Base-by-base conservation (phyloP, 2,329 filamentous ascomycete species). In the Alternaria sp. region DNA sequence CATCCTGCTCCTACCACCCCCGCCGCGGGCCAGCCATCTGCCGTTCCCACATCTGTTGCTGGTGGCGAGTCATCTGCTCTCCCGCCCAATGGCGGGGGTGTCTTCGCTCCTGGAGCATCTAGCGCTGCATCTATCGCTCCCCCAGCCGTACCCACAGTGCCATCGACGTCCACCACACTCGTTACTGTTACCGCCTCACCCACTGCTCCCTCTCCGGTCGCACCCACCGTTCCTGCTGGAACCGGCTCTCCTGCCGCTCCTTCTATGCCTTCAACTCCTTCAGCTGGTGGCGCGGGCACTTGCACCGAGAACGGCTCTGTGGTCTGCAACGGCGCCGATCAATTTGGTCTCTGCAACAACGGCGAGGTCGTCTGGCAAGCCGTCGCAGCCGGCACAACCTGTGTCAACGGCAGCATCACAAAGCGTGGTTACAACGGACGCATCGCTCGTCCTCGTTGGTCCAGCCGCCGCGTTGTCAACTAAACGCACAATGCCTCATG, bases 331-430 rank as follows among this genome's bases (percentile, higher is more conserved):
- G 79, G 81, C 43, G 43, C 74, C 7, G 69, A 56, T 6, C 71
- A 81, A 57, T 84, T 82, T 53, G 82, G 81, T 32, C 70, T 84
- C 53, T 83, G 81, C 75, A 79, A 82, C 68, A 72, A 79, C 56
- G 82, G 82, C 59, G 63, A 70, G 5, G 77, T 83, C 3, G 73
- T 80, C 23, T 83, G 74, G 72, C 79, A 81, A 70, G 62, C 70
- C 11, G 81, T 84, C 11, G 81, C 83, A 5, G 68, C 79, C 8
- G 83, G 83, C 19, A 85, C 83, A 1, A 75, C 75, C 1, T 85
- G 83, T 72, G 62, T 63, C 55, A 78, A 82, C 63, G 82, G 82
- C 15, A 66, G 70, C 56, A 82, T 84, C 61, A 55, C 65, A 28
- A 78, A 77, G 72, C 71, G 76, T 30, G 66, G 66, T 8, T 74